These are phyloP conservation scores for Microsporum canis DNA, from an alignment of 2,329 filamentous ascomycete species.

Conservation along the genomic window DNA sequence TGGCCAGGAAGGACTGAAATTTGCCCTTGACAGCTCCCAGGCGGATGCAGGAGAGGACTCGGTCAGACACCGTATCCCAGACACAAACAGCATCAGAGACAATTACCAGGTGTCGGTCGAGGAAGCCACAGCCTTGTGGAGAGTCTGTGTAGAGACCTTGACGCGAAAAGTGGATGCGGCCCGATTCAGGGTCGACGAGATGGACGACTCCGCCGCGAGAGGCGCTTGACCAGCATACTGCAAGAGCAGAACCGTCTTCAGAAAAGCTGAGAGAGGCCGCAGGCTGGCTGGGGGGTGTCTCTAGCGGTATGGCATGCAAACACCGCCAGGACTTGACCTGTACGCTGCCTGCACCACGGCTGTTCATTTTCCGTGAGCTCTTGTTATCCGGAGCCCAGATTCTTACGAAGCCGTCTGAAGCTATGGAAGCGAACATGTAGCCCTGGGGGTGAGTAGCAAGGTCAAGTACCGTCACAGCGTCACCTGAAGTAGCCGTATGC, in stretches of 20 bases:
- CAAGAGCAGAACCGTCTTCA: slow-evolving; percentile 73
- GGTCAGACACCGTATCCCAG: slow-evolving; percentile 74
- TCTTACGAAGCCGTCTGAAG: slow-evolving; percentile 64
- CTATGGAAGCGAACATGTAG: slow-evolving; percentile 70
- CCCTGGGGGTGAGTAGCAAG: slow-evolving; percentile 59
- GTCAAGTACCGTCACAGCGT: slow-evolving; percentile 53
- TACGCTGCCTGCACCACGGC: slow-evolving; percentile 50
- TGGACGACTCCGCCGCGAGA: slow-evolving; percentile 53
- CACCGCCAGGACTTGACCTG: slow-evolving; percentile 65
- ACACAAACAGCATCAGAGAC: slow-evolving; percentile 63
- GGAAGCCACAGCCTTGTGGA: slow-evolving; percentile 56
- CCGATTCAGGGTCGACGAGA: slow-evolving; percentile 62
- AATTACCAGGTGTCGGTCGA: slow-evolving; percentile 63
- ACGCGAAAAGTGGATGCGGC: slow-evolving; percentile 54
- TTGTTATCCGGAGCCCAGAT: slow-evolving; percentile 64
- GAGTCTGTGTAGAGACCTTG: slow-evolving; percentile 55
- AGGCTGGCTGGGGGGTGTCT: slow-evolving; percentile 28
- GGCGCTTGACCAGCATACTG: slow-evolving; percentile 42
- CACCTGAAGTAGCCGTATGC: slow-evolving; percentile 48
- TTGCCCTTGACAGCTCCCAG: slow-evolving; percentile 8
- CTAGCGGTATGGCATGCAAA: slow-evolving; percentile 42
- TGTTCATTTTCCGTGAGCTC: slow-evolving; percentile 29
- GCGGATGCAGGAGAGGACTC: slow-evolving; percentile 51
- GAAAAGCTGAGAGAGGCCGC: slow-evolving; percentile 66
- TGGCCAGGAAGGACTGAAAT: slow-evolving; percentile 44